Conservation (phyloP, 306 rosid species). For the Fagus crenata region DNA sequence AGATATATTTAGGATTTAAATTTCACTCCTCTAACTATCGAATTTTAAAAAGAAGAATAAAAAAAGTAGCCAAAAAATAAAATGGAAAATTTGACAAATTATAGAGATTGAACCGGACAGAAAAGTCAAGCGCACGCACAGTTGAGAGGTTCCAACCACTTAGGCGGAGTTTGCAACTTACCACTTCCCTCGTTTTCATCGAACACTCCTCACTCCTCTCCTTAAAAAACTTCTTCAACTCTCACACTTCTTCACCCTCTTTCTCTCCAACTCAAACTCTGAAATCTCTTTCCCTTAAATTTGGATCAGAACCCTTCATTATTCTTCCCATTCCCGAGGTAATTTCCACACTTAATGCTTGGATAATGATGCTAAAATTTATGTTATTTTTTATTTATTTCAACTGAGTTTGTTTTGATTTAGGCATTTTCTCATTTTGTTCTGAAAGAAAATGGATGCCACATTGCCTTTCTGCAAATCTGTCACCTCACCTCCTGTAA, state of each 20-base stretch:
- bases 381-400: neutral
- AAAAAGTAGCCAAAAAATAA: too few species aligned
- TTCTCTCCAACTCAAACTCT: neutral
- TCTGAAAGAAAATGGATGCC: conserved; percentile 50
- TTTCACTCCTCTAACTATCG: too few species aligned
- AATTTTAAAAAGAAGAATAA: too few species aligned
- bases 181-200: conserved; percentile 47
- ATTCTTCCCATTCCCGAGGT: conserved; percentile 18
- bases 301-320: neutral
- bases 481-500: conserved; percentile 54
- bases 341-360: conserved; percentile 2
- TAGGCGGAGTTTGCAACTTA: conserved; percentile 53
- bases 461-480: conserved; percentile 68
- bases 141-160: neutral
- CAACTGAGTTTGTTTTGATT: conserved; percentile 11
- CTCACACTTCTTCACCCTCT: neutral
- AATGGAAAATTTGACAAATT: too few species aligned
- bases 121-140: neutral
- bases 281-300: neutral
- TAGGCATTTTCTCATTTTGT: conserved; percentile 6
- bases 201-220: conserved; percentile 5
- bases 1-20: too few species aligned
- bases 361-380: neutral
- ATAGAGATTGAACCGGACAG: too few species aligned
- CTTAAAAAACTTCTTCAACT: too few species aligned